Evolutionary conservation across 2,329 filamentous ascomycete genomes (phyloP), one percentile per base, ranked within the genome.

Genomic region (Aureobasidium sp.): DNA sequence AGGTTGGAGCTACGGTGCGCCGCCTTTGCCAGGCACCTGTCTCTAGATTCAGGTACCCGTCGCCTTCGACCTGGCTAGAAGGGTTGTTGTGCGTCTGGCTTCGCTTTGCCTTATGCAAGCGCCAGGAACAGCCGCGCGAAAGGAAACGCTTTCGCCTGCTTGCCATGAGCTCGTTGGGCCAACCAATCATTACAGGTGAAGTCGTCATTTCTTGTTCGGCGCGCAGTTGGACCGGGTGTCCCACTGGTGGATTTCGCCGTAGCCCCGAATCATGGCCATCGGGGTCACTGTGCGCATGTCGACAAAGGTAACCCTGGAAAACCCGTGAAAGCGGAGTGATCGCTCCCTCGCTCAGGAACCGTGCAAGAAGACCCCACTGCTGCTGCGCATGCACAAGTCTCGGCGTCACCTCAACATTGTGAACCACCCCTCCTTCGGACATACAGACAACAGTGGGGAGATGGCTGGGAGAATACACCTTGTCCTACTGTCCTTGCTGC

Each of bases 121-220:
- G 51, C 51, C 51, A 55, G 51, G 51, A 31, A 55, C 51, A 55
- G 51, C n/a, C 51, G 51, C 51, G 51, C 37, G 50, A 42, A 21
- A 23, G 27, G 38, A 54, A 54, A 54, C 38, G 38, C 50, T 33
- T 11, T 54, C 25, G 50, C 50, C 35, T 51, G 25, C 47, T 21
- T 37, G 29, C 15, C 13, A 25, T 19, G 21, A 53, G 51, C 35
- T 42, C 7, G 37, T 21, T 55, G 51, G 27, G 37, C 51, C 37
- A 42, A 23, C 51, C 37, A 42, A 23, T 55, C 23, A 55, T 31
- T n/a, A 43, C 4, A 21, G 31, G 51, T 31, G 4, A 55, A 23
- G 25, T 55, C 38, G 38, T 55, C 51, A 31, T 37, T 31, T 17
- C 23, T 46, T 25, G 5, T 43, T 57, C 19, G 23, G 53, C 25